Evolutionary conservation across 2,329 filamentous ascomycete genomes (phyloP).

Genomic region (Botryosphaeria dothidea): DNA sequence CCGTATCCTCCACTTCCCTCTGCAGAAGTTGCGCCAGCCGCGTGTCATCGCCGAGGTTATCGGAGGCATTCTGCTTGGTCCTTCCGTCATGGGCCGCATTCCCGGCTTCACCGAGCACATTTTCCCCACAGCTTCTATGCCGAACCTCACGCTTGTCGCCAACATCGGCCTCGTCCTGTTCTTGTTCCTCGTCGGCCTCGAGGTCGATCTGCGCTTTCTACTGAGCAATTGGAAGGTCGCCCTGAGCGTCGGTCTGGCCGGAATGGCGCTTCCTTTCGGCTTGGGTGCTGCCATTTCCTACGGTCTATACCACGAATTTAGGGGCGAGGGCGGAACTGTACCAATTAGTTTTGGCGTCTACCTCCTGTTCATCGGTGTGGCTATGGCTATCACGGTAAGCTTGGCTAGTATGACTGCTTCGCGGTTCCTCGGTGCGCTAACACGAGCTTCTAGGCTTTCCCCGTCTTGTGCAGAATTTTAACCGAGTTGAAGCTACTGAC

Average conservation of each 20-base stretch:
- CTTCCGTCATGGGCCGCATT: constrained; percentile 84
- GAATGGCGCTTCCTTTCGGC: constrained; percentile 81
- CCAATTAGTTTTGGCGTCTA: constrained; percentile 63
- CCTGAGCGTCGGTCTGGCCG: constrained; percentile 72
- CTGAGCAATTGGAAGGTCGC: constrained; percentile 79
- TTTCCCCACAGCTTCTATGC: constrained; percentile 74
- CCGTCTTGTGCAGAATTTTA: constrained; percentile 89
- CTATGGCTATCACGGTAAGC: constrained; percentile 81
- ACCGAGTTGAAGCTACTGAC: constrained; percentile 84
- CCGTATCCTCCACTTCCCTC: constrained; percentile 72
- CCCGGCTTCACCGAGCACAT: constrained; percentile 75
- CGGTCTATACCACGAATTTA: constrained; percentile 77
- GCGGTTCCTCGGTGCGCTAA: constrained; percentile 20
- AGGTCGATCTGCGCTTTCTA: constrained; percentile 79
- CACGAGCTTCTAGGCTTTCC: constrained; percentile 59
- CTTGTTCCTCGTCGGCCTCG: constrained; percentile 83
- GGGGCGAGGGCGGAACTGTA: constrained; percentile 55
- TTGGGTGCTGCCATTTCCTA: constrained; percentile 78
- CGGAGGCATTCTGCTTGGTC: constrained; percentile 81
- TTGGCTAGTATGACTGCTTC: background rate
- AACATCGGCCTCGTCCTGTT: constrained; percentile 84
- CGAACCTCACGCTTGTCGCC: constrained; percentile 73
- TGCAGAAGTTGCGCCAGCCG: constrained; percentile 75
- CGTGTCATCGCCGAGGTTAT: constrained; percentile 84
- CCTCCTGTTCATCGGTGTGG: constrained; percentile 84